Evolutionary conservation across 345 rosid genomes (phyloP), one percentile per base, ranked within the genome.

Genomic region (Populus pruinosa): DNA sequence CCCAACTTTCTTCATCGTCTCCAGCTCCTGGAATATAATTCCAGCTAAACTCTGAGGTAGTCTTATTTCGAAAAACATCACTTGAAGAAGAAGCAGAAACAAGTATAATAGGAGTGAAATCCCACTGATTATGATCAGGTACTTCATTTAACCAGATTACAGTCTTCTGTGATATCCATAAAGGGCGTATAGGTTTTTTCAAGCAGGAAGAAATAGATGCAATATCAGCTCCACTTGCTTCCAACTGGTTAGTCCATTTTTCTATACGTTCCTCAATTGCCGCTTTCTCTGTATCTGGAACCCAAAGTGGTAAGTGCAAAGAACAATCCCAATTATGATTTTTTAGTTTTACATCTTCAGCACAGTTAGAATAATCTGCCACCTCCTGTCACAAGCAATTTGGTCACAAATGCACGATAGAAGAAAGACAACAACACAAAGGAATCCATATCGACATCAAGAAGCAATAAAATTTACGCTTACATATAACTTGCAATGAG

Each of bases 1-100:
- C 89, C 99, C 99, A 95, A 81, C 98, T 92, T 82, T 95, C 99
- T 86, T 95, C 98, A 77, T 95, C 99, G 56, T 95, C 99, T 76
- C 99, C 99, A 68, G 98, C 99, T 74, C 98, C 99, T 21, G 99
- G 86, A 71, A 95, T 95, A 77, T 95, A 95, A 83, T 73, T 90
- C 99, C 98, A 95, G 81, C 98, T 93, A 80, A 92, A 93, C 84
- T 90, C 94, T 12, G 96, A 91, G 49, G 83, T 86, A 8, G 83
- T 84, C 77, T 82, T 81, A 49, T 76, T 77, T 43, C 86, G 94
- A 76, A 71, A 75, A 43, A 83, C 25, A 25, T 85, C 92, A 16
- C 74, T 86, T 1, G 91, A 74, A 23, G 83, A 85, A 76, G 99
- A 95, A 53, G 94, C 91, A 6, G 96, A 89, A 76, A 95, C 90